Conservation (phyloP, 441 rosid species). For the Erysimum pusillum region DNA sequence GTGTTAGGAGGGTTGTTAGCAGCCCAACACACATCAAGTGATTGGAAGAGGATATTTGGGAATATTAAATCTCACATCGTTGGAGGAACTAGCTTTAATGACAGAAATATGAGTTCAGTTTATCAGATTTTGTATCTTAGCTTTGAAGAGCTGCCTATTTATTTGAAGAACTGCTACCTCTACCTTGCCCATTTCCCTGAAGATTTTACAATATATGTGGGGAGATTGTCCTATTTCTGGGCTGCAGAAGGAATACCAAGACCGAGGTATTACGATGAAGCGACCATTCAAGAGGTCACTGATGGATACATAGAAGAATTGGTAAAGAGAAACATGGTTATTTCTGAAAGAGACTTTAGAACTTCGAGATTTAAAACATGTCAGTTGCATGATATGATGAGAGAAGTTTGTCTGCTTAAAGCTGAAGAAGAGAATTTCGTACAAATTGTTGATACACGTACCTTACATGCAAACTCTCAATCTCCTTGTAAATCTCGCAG, state of each 20-base stretch:
- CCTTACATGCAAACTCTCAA: not conserved
- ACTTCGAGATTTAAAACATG: conserved; percentile 20
- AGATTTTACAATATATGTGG: conserved; percentile 18
- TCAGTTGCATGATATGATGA: conserved; percentile 46
- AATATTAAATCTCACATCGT: conserved; percentile 13
- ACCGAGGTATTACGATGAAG: not conserved
- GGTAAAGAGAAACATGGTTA: conserved; percentile 41
- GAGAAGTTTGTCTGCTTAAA: conserved; percentile 43
- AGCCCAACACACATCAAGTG: not conserved
- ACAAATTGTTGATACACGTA: not conserved
- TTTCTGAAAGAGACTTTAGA: not conserved
- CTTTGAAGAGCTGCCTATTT: conserved; percentile 40
- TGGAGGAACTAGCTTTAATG: not conserved
- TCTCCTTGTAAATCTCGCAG: not conserved
- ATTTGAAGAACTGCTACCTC: conserved; percentile 47
- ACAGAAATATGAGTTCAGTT: not conserved
- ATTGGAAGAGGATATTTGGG: conserved; percentile 25
- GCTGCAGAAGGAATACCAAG: conserved; percentile 39
- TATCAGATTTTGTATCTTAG: conserved; percentile 19
- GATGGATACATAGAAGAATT: conserved; percentile 35
- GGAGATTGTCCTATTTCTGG: conserved; percentile 27
- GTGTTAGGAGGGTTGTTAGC: conserved; percentile 35
- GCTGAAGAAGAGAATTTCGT: conserved; percentile 35
- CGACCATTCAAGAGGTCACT: conserved; percentile 18
- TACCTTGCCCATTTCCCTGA: conserved; percentile 47